A percentile compares a stretch with the other conserved stretches of the same genome.
Evolutionary conservation across 805 yeast species (phyloP).

Genomic region (Lipomyces japonicus): DNA sequence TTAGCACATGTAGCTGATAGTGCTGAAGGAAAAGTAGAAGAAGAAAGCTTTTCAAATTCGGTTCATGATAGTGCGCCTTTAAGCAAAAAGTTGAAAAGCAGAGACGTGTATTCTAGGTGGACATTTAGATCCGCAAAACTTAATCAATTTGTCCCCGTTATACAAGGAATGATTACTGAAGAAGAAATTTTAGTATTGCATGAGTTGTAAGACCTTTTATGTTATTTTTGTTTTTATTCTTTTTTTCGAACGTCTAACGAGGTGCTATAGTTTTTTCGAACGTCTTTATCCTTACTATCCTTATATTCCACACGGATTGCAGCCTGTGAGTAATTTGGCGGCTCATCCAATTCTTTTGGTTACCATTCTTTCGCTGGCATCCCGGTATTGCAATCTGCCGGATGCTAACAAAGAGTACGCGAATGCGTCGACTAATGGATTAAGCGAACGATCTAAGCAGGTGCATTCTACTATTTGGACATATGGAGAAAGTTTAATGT

Average conservation of each 20-base stretch:
- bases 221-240: neutral
- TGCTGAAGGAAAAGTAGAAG: slow-evolving; percentile 21
- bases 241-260: slow-evolving; percentile 59
- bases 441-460: slow-evolving; percentile 13
- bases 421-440: slow-evolving; percentile 2
- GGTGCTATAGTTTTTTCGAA: slow-evolving; percentile 52
- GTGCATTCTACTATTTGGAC: slow-evolving; percentile 82
- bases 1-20: slow-evolving; percentile 39
- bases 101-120: slow-evolving; percentile 16
- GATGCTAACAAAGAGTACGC: slow-evolving; percentile 31
- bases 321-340: slow-evolving; percentile 59
- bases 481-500: slow-evolving; percentile 72
- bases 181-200: slow-evolving; percentile 36
- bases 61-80: neutral
- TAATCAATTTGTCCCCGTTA: slow-evolving; percentile 29
- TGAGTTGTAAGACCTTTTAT: slow-evolving; percentile 18
- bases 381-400: slow-evolving; percentile 67
- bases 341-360: slow-evolving; percentile 78
- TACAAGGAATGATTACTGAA: slow-evolving; percentile 54
- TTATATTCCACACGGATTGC: slow-evolving; percentile 71
- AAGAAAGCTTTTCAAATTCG: neutral
- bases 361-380: slow-evolving; percentile 73
- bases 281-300: slow-evolving; percentile 91
- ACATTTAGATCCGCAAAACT: slow-evolving; percentile 23
- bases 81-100: neutral